Conservation (phyloP, 495 filamentous ascomycete genomes). For the Penicillium coffeae region DNA sequence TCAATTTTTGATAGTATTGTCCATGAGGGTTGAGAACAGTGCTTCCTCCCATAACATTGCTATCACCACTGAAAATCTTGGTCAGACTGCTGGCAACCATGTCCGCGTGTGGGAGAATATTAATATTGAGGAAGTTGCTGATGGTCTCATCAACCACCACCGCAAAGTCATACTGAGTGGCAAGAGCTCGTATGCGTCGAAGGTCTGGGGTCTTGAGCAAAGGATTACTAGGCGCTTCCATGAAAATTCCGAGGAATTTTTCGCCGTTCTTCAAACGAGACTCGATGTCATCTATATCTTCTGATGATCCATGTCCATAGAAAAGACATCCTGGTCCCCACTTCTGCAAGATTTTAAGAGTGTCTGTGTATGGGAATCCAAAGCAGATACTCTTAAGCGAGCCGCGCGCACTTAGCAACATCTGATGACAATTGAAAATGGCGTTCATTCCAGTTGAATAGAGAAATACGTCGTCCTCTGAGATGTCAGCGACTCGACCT, state of each 20-base stretch:
- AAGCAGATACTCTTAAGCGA: conserved; percentile 35
- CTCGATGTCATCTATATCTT: conserved; percentile 87
- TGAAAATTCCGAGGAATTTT: conserved; percentile 79
- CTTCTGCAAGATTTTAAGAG: conserved; percentile 89
- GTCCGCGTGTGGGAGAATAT: conserved; percentile 85
- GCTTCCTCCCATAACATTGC: conserved; percentile 96
- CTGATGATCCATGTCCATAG: conserved; percentile 77
- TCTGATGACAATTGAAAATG: conserved; percentile 83
- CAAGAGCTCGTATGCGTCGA: conserved; percentile 69
- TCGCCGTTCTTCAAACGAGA: conserved; percentile 66
- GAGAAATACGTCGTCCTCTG: conserved; percentile 84
- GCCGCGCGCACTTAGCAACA: conserved; percentile 54
- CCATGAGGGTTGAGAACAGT: conserved; percentile 79
- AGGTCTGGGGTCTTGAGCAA: conserved; percentile 82
- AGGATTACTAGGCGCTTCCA: conserved; percentile 92
- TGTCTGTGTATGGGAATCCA: conserved; percentile 93
- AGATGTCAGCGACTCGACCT: conserved; percentile 63
- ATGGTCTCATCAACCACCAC: conserved; percentile 95
- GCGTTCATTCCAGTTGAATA: conserved; percentile 91
- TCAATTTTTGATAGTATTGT: conserved; percentile 65
- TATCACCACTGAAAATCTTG: conserved; percentile 95
- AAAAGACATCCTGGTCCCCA: conserved; percentile 90
- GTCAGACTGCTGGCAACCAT: conserved; percentile 91
- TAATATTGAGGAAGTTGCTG: conserved; percentile 92
- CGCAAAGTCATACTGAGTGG: conserved; percentile 81